phyloP scores from a whole-genome alignment of 1,284 basidiomycete genomes.

The Neolentinus lepideus region DNA sequence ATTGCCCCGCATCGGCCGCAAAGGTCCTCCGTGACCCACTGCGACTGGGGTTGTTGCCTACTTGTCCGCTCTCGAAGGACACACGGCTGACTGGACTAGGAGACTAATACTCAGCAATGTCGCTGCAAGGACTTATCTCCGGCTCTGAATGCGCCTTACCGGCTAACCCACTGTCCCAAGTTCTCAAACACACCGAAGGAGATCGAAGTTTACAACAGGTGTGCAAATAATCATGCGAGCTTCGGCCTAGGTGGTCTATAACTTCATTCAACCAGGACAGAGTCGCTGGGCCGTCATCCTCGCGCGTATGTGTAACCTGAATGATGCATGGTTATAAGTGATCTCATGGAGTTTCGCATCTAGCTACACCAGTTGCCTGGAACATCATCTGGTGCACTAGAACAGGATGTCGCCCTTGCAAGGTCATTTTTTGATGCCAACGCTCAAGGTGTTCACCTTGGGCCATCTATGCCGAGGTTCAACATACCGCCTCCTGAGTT shows the following conservation, averaged over 20 bases:
- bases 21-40: too few species aligned
- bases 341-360: background rate
- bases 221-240: constrained; percentile 14
- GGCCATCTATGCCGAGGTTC: background rate
- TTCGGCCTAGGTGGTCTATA: background rate
- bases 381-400: constrained; percentile 38
- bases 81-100: too few species aligned
- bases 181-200: constrained; percentile 87
- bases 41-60: too few species aligned
- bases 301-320: constrained; percentile 38
- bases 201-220: constrained; percentile 87
- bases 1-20: background rate
- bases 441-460: constrained; percentile 19
- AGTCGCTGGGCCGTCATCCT: constrained; percentile 63
- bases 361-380: constrained; percentile 72
- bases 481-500: constrained; percentile 28
- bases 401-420: constrained; percentile 67
- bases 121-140: constrained; percentile 76
- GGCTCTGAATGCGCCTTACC: constrained; percentile 86
- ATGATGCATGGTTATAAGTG: background rate
- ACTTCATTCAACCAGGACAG: constrained; percentile 45
- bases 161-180: constrained; percentile 84
- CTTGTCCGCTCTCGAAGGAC: too few species aligned
- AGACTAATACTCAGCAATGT: constrained; percentile 37
- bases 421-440: constrained; percentile 65